Conservation (phyloP, 805 yeast genomes). For the Kodamaea kaohsiungensis region DNA sequence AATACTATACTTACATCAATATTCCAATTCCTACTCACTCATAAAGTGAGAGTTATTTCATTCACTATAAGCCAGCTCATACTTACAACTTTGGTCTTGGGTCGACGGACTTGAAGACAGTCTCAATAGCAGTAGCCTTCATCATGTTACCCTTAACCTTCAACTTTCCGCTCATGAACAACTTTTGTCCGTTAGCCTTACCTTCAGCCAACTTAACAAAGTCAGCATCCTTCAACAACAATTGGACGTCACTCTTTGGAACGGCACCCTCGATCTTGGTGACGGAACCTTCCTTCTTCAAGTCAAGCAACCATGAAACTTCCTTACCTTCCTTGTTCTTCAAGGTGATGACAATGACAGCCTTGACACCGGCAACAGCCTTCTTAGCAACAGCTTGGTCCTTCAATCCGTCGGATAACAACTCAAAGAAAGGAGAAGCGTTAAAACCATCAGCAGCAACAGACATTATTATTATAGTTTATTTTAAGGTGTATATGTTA, state of each 20-base stretch:
- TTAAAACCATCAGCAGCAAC: constrained; percentile 41
- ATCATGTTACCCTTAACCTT: constrained; percentile 88
- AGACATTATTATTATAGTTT: constrained; percentile 20
- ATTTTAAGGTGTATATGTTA: neutral
- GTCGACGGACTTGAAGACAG: constrained; percentile 55
- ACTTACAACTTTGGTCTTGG: constrained; percentile 46
- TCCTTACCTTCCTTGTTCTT: constrained; percentile 61
- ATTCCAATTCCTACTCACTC: neutral
- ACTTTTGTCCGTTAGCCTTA: constrained; percentile 80
- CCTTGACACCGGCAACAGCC: constrained; percentile 53
- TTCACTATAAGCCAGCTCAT: constrained; percentile 12
- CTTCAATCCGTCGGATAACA: constrained; percentile 39
- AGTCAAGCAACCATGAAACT: constrained; percentile 67
- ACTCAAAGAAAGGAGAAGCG: constrained; percentile 43
- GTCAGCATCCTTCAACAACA: constrained; percentile 65
- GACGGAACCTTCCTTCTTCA: constrained; percentile 57
- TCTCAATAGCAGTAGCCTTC: constrained; percentile 81
- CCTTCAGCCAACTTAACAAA: constrained; percentile 72
- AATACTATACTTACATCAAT: no score
- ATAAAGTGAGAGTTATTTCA: neutral
- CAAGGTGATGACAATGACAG: constrained; percentile 65
- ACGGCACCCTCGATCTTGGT: constrained; percentile 46
- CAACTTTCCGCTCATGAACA: constrained; percentile 81
- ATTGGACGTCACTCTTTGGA: constrained; percentile 60
- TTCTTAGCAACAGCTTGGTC: constrained; percentile 36